Evolutionary conservation across 495 filamentous ascomycete species (phyloP).

Genomic region (Daldinia childiae): DNA sequence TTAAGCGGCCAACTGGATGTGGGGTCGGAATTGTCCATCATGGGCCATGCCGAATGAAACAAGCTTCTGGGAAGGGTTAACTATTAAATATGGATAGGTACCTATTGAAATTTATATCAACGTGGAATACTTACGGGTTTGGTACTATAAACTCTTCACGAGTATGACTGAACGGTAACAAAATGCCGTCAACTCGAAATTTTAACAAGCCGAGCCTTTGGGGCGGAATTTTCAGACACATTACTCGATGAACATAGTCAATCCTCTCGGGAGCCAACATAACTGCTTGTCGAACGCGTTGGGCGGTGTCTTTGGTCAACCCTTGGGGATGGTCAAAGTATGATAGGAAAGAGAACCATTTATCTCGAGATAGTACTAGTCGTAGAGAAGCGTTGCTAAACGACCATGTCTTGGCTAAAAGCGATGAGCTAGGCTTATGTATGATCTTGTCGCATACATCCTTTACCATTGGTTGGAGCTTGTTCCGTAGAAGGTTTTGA

Average conservation of each 20-base stretch:
- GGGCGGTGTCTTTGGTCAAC: slow-evolving; percentile 21
- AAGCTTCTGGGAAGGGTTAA: slow-evolving; percentile 17
- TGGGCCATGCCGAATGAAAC: slow-evolving; percentile 21
- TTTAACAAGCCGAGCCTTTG: slow-evolving; percentile 28
- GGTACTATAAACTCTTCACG: slow-evolving; percentile 42
- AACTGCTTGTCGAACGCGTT: slow-evolving; percentile 29
- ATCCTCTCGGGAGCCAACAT: slow-evolving; percentile 30
- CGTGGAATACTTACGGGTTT: slow-evolving; percentile 44
- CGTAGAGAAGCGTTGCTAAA: slow-evolving; percentile 27
- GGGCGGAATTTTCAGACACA: slow-evolving; percentile 8
- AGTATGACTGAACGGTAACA: slow-evolving; percentile 48
- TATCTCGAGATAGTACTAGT: slow-evolving; percentile 25
- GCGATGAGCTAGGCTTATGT: slow-evolving; percentile 3
- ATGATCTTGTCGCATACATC: slow-evolving; percentile 34
- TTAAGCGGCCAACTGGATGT: slow-evolving; percentile 38
- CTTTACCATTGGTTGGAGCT: slow-evolving; percentile 19
- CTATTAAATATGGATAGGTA: not conserved
- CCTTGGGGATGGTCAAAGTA: slow-evolving; percentile 35
- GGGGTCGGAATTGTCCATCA: slow-evolving; percentile 32
- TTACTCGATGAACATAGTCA: slow-evolving; percentile 33
- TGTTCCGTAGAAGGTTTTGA: slow-evolving; percentile 4
- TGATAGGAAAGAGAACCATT: slow-evolving; percentile 30
- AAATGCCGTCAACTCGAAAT: slow-evolving; percentile 47
- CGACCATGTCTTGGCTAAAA: slow-evolving; percentile 38
- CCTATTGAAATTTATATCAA: not conserved